A percentile compares a stretch with the other conserved stretches of the same genome.
These are phyloP conservation scores for Picochlorum sp. DNA, from an alignment of 139 green algal species.

Conservation along the genomic window DNA sequence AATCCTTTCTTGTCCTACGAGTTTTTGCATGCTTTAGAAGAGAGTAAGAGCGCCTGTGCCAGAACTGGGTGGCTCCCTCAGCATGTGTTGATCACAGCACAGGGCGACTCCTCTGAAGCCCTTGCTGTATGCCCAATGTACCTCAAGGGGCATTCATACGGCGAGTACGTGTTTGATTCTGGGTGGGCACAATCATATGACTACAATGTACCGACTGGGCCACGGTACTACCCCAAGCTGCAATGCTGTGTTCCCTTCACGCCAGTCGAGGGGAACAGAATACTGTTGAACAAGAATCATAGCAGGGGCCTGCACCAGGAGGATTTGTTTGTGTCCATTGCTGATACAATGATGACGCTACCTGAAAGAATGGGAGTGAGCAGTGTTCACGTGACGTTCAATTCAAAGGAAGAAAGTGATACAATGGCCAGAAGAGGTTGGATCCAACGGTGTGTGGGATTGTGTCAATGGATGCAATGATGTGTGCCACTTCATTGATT, in stretches of 20 bases:
- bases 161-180: conserved; percentile 85
- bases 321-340: conserved; percentile 38
- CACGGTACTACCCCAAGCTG: conserved; percentile 85
- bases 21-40: conserved; percentile 65
- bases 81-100: conserved; percentile 47
- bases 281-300: conserved; percentile 36
- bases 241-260: conserved; percentile 88
- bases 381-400: conserved; percentile 81
- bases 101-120: conserved; percentile 25
- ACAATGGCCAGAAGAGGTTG: conserved; percentile 52
- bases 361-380: conserved; percentile 50
- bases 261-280: conserved; percentile 59
- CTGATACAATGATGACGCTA: conserved; percentile 20
- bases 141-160: conserved; percentile 55
- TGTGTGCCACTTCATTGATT: too few species aligned
- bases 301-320: background rate
- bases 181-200: conserved; percentile 49
- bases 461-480: too few species aligned
- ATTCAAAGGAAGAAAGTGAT: conserved; percentile 52
- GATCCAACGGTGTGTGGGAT: conserved; percentile 38
- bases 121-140: conserved; percentile 57
- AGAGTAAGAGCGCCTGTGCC: conserved; percentile 21
- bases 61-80: conserved; percentile 57
- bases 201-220: conserved; percentile 11
- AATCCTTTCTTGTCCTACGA: conserved; percentile 68